Conservation (phyloP, 495 filamentous ascomycete genomes). For the Trichoderma reesei region DNA sequence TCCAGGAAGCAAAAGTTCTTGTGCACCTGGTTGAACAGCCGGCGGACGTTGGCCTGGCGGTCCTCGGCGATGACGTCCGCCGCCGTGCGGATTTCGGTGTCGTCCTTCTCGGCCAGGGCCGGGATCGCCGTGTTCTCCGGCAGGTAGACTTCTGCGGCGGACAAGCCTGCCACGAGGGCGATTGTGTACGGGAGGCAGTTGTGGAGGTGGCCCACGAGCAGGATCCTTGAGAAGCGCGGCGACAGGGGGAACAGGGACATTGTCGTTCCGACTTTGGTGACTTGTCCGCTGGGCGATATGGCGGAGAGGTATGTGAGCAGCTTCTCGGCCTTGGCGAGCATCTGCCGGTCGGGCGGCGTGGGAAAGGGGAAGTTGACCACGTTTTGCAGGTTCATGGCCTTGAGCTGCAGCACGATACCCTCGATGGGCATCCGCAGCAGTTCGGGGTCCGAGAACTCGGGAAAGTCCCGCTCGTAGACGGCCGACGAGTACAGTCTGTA, state of each 20-base stretch:
- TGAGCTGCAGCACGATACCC: constrained; percentile 84
- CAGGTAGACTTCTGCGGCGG: constrained; percentile 82
- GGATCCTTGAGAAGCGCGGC: constrained; percentile 83
- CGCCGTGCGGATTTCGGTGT: constrained; percentile 49
- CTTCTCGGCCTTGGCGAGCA: constrained; percentile 76
- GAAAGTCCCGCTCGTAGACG: constrained; percentile 84
- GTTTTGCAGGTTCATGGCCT: constrained; percentile 85
- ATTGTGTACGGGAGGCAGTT: constrained; percentile 79
- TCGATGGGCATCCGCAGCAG: constrained; percentile 89
- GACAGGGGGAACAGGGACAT: constrained; percentile 84
- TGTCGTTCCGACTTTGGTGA: constrained; percentile 65
- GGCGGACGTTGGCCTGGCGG: constrained; percentile 50
- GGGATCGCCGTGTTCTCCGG: constrained; percentile 68
- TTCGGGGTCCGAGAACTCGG: constrained; percentile 78
- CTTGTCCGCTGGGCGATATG: constrained; percentile 54
- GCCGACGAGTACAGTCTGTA: constrained; percentile 91
- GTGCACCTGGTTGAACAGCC: constrained; percentile 66
- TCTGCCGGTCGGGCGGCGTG: constrained; percentile 73
- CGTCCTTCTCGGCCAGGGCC: constrained; percentile 26
- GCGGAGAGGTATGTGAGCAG: constrained; percentile 67
- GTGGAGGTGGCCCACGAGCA: constrained; percentile 76
- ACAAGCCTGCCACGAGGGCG: constrained; percentile 78
- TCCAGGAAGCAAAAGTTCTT: constrained; percentile 73
- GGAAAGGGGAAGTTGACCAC: constrained; percentile 97
- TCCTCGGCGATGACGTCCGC: constrained; percentile 59